Evolutionary conservation across 2,329 filamentous ascomycete genomes (phyloP).

Genomic region (Pseudogymnoascus sp.): DNA sequence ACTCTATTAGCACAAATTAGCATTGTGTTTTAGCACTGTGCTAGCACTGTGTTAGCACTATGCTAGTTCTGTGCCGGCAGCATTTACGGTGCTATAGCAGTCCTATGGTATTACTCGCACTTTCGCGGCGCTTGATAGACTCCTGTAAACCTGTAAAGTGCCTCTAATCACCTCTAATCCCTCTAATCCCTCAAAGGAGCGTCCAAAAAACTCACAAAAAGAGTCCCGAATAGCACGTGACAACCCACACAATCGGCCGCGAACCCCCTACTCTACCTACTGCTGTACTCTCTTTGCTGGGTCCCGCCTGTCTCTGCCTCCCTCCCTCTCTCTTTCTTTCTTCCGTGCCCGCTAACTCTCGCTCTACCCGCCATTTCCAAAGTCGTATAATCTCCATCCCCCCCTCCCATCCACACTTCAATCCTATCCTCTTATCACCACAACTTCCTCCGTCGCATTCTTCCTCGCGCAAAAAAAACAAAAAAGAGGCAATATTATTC

Average conservation of each 20-base stretch:
- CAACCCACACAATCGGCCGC: background rate
- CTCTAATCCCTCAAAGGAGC: too few relatives aligned
- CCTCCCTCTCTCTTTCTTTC: background rate
- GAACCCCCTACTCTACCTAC: background rate
- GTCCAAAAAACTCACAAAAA: background rate
- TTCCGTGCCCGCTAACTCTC: background rate
- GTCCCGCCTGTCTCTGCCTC: background rate
- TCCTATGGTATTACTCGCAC: too few relatives aligned
- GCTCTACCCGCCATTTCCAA: too few relatives aligned
- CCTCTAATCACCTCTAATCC: too few relatives aligned
- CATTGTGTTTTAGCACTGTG: background rate
- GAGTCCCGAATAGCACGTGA: background rate
- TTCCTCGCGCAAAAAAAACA: background rate
- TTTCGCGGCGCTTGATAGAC: background rate
- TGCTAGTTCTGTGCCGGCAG: background rate
- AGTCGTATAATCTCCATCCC: background rate
- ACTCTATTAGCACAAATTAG: background rate
- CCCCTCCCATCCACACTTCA: background rate
- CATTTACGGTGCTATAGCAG: background rate
- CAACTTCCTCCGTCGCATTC: background rate
- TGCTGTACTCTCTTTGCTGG: too few relatives aligned
- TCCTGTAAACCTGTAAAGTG: too few relatives aligned
- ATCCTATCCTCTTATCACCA: background rate
- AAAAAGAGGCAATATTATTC: background rate
- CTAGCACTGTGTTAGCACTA: background rate